Evolutionary conservation across 75 land plant genomes (phyloP).

Genomic region (Selaginella tamariscina): DNA sequence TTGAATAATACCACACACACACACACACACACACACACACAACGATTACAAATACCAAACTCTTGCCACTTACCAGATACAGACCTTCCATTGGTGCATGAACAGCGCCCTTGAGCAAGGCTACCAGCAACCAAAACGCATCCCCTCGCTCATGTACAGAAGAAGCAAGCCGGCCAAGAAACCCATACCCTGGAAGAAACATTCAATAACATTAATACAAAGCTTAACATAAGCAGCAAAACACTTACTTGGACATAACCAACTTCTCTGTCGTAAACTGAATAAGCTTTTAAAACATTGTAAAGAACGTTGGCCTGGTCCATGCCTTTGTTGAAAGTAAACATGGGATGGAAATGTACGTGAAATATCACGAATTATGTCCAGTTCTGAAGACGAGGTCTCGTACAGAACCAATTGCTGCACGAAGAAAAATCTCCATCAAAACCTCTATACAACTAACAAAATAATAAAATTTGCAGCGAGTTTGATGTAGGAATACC

Average conservation of each 20-base stretch:
- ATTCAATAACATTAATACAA: not conserved
- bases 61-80: conserved; percentile 47
- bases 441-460: too few relatives aligned
- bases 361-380: conserved; percentile 92
- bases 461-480: not conserved
- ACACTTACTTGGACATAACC: conserved; percentile 89
- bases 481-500: not conserved
- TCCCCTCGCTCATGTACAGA: conserved; percentile 99
- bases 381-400: conserved; percentile 88
- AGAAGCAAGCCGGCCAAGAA: conserved; percentile 90
- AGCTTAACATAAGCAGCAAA: not conserved
- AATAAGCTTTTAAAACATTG: conserved; percentile 94
- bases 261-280: conserved; percentile 93
- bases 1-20: not conserved
- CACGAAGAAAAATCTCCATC: conserved; percentile 16
- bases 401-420: conserved; percentile 98
- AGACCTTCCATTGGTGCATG: conserved; percentile 99
- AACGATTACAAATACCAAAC: not conserved
- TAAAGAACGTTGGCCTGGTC: conserved; percentile 99
- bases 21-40: too few relatives aligned
- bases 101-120: conserved; percentile 90
- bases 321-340: conserved; percentile 98
- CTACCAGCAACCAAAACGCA: conserved; percentile 98
- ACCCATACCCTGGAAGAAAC: conserved; percentile 81
- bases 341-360: conserved; percentile 99